Evolutionary conservation across 2,329 filamentous ascomycete species (phyloP).

Genomic region (Fusarium caatingaense): DNA sequence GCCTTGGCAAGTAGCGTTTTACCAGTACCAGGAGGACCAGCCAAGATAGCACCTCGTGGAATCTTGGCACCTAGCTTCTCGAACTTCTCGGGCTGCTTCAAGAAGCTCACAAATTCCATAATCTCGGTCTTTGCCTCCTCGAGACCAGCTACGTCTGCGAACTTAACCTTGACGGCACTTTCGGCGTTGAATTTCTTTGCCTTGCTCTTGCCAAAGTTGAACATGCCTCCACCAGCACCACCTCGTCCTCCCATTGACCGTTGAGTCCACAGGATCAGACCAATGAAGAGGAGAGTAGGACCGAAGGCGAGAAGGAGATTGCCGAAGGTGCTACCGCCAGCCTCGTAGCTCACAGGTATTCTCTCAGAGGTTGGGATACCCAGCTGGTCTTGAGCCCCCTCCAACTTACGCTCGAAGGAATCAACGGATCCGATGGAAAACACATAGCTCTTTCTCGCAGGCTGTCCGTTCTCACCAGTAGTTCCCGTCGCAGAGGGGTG

Average conservation of each 20-base stretch:
- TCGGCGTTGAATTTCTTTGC: conserved; percentile 99
- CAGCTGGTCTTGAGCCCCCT: conserved; percentile 88
- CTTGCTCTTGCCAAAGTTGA: conserved; percentile 94
- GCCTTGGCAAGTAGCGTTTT: conserved; percentile 98
- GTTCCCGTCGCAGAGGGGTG: conserved; percentile 72
- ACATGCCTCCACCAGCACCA: conserved; percentile 79
- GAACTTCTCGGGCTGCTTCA: conserved; percentile 93
- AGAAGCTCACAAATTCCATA: conserved; percentile 98
- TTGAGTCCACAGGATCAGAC: conserved; percentile 82
- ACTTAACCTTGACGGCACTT: conserved; percentile 95
- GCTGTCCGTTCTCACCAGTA: conserved; percentile 44
- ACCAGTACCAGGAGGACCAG: conserved; percentile 97
- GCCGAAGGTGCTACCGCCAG: conserved; percentile 79
- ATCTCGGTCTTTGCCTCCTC: conserved; percentile 98
- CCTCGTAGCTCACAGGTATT: conserved; percentile 90
- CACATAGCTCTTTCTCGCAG: conserved; percentile 69
- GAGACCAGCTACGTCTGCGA: conserved; percentile 95
- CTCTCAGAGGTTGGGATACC: conserved; percentile 87
- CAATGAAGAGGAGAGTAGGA: conserved; percentile 87
- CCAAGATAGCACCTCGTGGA: conserved; percentile 93
- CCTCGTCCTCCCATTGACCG: conserved; percentile 77
- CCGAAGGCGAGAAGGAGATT: conserved; percentile 82
- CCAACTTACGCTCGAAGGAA: conserved; percentile 88
- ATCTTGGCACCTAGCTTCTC: conserved; percentile 97
- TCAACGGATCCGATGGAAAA: conserved; percentile 97